Evolutionary conservation across 306 rosid genomes (phyloP), one percentile per base, ranked within the genome.

Genomic region (Carpinus fangiana): DNA sequence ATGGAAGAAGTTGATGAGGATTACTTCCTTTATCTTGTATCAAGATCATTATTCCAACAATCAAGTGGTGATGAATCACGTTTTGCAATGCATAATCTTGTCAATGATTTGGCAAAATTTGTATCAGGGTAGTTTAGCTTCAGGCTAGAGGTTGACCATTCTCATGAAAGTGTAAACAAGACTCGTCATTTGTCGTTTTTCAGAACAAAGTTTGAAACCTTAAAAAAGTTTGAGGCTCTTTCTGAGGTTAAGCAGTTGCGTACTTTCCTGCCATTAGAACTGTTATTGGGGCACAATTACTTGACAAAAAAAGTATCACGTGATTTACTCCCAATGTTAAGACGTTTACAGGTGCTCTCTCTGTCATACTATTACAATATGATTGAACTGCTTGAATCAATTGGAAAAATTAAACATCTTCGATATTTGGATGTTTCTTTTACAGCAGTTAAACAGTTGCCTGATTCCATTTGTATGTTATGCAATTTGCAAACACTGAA

Each of bases 41-140:
- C 78, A n/a, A 53, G 80, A 48, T 88, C 85, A 36, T 74, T 88
- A 70, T 46, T 86, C 47, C 79, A 85, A 11, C 76, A 79, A 13
- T 78, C 82, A 18, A 55, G 72, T 41, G 73, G 21, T 12, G 61
- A 73, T 41, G 0, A 6, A 18, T n/a, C 21, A 0, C 0, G 3
- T 50, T 85, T 74, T 68, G 23, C 75, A 36, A 81, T 87, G 86
- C 89, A 84, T 74, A 78, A 70, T 56, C 82, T 82, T 46, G 54
- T 85, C 12, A 57, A 81, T 61, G 89, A 87, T 56, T 57, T 89
- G n/a, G 86, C 89, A 43, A 78, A 79, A 38, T 53, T 20, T 65
- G 46, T 77, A 31, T 74, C 75, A 1, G 72, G 82, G 18, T 59
- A 76, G 12, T 60, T 67, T 12, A 75, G 38, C 51, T 73, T 47